Evolutionary conservation across 257 asterid species (phyloP).

Genomic region (Solanum appendiculatum): DNA sequence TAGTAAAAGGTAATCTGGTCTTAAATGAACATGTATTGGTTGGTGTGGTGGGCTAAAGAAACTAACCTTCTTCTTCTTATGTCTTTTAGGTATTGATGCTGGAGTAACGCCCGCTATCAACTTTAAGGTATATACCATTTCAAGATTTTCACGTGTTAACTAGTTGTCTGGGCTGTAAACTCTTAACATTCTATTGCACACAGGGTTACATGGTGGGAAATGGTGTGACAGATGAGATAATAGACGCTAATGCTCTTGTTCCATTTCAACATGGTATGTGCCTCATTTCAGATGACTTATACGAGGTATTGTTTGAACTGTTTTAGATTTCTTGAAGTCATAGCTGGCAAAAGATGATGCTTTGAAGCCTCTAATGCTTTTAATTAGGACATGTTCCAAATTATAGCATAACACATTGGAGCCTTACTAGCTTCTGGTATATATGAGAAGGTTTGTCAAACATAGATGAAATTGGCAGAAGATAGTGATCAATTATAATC

Average conservation of each 20-base stretch:
- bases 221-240: slow-evolving; percentile 65
- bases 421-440: not conserved
- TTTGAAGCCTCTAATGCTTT: not conserved
- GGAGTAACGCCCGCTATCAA: slow-evolving; percentile 61
- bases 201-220: slow-evolving; percentile 99
- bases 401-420: not conserved
- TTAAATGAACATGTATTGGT: not conserved
- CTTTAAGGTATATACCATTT: slow-evolving; percentile 54
- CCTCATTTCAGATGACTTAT: slow-evolving; percentile 79
- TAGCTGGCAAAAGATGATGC: not conserved
- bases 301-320: slow-evolving; percentile 30
- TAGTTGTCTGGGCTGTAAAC: not conserved
- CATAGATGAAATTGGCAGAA: not conserved
- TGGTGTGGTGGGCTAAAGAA: not conserved
- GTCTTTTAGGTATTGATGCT: slow-evolving; percentile 55
- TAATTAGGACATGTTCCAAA: not conserved
- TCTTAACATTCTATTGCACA: slow-evolving; percentile 17
- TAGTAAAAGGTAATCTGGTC: slow-evolving; percentile 49
- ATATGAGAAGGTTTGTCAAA: not conserved
- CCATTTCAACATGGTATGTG: slow-evolving; percentile 98
- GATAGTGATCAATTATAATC: not conserved
- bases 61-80: not conserved
- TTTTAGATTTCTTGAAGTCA: not conserved
- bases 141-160: not conserved
- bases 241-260: slow-evolving; percentile 87